Evolutionary conservation across 768 basidiomycete species (phyloP), one percentile per base, ranked within the genome.

Genomic region (Phallus indusiatus): DNA sequence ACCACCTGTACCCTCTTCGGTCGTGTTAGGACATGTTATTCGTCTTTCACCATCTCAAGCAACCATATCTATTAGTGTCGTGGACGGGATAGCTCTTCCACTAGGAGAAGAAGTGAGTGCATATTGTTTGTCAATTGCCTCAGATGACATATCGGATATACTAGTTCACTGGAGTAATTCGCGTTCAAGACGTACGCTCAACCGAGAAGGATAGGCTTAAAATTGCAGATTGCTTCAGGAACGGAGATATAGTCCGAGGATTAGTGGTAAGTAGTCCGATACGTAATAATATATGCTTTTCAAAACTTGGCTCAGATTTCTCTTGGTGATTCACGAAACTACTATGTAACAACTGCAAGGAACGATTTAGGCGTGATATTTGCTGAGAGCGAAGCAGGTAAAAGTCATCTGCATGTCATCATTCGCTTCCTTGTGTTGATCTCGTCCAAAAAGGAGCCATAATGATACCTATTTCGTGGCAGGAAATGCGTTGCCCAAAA

Each of bases 321-420:
- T 17, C 76, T 96, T 22, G 94, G 93, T 10, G 93, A 95, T 71
- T 85, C 92, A 22, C 82, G 90, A 48, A 91, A 87, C 65, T 95
- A 95, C 72, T 94, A 91, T 74, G 79, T 95, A 28, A 90, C 92
- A 0, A 95, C 93, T 2, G 93, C 89, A 7, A 76, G 89, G 47
- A 94, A 94, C 68, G 87, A 94, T 64, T 80, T 95, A 3, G 93
- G 94, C 0, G 93, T 95, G 9, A 86, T 94, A 55, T 94, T 90
- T 69, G 93, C 92, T 11, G 87, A 85, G 7, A 90, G 88, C 69
- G 91, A 93, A 73, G 85, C 86, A 52, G 90, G 90, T 83, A 66
- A 65, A 77, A 14, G 34, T 56, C 18, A 18, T 47, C 1, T 59
- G 42, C n/a, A 35, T 42, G 58, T 46, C 18, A 7, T 28, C 7